Evolutionary conservation across 2,329 filamentous ascomycete species (phyloP).

Genomic region (Fusarium sp.): DNA sequence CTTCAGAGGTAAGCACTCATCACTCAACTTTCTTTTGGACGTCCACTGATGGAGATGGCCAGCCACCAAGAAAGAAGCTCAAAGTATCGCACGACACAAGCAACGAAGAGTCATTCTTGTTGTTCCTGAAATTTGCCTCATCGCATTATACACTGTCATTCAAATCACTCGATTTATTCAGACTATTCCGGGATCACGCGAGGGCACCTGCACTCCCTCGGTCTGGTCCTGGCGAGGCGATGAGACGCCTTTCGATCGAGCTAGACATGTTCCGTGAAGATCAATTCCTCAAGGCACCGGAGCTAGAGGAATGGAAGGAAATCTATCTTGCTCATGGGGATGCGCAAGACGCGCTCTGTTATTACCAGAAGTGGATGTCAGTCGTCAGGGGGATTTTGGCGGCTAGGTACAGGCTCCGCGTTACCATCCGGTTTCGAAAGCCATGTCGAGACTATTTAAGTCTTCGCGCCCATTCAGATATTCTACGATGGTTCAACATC

Average conservation of each 20-base stretch:
- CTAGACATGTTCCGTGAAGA: background rate
- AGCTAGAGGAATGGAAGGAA: background rate
- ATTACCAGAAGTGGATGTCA: background rate
- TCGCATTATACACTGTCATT: background rate
- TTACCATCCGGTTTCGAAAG: background rate
- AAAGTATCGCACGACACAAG: background rate
- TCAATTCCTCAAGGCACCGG: background rate
- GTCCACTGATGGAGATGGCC: background rate
- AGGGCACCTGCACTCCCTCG: background rate
- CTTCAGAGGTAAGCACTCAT: background rate
- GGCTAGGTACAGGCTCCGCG: background rate
- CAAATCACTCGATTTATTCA: background rate
- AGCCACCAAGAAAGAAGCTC: background rate
- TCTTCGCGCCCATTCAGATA: background rate
- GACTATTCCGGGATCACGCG: too few species aligned
- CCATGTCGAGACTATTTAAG: background rate
- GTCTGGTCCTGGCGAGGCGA: background rate
- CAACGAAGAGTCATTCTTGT: background rate
- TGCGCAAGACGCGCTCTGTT: background rate
- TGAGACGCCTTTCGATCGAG: background rate
- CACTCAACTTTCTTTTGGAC: background rate
- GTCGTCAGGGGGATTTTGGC: background rate
- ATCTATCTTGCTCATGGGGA: fast-evolving
- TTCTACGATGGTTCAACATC: background rate
- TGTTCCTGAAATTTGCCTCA: background rate